phyloP scores from a whole-genome alignment of 495 filamentous ascomycete genomes.

The Penicillium coffeae region DNA sequence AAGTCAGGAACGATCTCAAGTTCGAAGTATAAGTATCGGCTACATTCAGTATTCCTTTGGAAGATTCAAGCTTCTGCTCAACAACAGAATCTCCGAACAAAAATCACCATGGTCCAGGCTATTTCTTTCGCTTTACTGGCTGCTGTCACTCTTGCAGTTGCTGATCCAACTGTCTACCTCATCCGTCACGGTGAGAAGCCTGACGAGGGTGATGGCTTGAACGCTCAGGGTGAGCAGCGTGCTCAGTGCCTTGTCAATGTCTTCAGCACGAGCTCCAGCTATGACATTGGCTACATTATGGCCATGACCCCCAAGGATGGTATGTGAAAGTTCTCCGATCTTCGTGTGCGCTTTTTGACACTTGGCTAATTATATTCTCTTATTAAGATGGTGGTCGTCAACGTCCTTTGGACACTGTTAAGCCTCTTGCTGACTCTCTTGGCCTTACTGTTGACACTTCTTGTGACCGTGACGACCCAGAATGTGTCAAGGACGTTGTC shows the following conservation, averaged over 20 bases:
- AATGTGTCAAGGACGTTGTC: constrained; percentile 45
- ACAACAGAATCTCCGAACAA: not conserved
- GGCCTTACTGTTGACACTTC: constrained; percentile 50
- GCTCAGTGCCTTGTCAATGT: constrained; percentile 48
- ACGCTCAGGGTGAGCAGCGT: constrained; percentile 40
- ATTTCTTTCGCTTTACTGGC: constrained; percentile 17
- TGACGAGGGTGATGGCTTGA: constrained; percentile 36
- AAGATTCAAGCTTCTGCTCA: not conserved
- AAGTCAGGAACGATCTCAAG: not conserved
- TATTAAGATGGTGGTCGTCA: constrained; percentile 42
- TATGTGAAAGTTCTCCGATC: constrained; percentile 20
- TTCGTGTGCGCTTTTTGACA: not conserved
- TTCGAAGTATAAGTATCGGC: not conserved
- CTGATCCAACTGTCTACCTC: constrained; percentile 45
- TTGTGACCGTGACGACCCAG: constrained; percentile 42
- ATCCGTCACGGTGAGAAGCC: constrained; percentile 61
- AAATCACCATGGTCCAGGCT: constrained; percentile 9
- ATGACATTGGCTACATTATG: constrained; percentile 52
- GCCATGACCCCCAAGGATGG: constrained; percentile 45
- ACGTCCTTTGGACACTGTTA: constrained; percentile 51
- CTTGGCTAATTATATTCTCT: not conserved
- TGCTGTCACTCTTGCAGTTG: constrained; percentile 11
- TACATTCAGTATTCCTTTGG: not conserved
- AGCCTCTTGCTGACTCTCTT: constrained; percentile 47
- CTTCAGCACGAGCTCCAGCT: constrained; percentile 43